These are phyloP conservation scores for Fonsecaea erecta DNA, from an alignment of 2,329 filamentous ascomycete species.

Conservation along the genomic window DNA sequence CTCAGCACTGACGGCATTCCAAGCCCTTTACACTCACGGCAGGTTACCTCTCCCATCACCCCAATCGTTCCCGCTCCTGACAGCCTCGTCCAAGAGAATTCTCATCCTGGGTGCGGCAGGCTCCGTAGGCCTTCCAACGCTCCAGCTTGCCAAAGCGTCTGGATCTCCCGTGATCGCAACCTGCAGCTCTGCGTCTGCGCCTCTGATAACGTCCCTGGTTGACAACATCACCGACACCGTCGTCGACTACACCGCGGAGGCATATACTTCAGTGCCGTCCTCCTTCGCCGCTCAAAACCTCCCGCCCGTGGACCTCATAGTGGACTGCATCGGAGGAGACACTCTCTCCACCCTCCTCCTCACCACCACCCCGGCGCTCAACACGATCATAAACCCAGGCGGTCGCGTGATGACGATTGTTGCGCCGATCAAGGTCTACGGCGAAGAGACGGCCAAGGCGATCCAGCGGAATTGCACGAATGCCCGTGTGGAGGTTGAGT, in stretches of 20 bases:
- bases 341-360: constrained; percentile 44
- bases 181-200: constrained; percentile 29
- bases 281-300: constrained; percentile 42
- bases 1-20: constrained; percentile 49
- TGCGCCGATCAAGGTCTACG: constrained; percentile 35
- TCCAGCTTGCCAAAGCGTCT: constrained; percentile 43
- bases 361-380: constrained; percentile 30
- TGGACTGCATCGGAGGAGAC: constrained; percentile 46
- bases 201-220: constrained; percentile 40
- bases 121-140: constrained; percentile 45
- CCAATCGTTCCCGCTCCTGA: not conserved
- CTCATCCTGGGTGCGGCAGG: constrained; percentile 46
- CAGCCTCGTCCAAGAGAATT: constrained; percentile 40
- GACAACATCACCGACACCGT: constrained; percentile 41
- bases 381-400: constrained; percentile 1
- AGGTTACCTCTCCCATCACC: constrained; percentile 35
- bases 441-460: not conserved
- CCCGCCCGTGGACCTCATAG: constrained; percentile 47
- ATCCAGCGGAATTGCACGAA: not conserved
- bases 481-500: constrained; percentile 39
- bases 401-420: constrained; percentile 41
- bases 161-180: constrained; percentile 40
- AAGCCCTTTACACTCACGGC: constrained; percentile 47
- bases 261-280: constrained; percentile 38
- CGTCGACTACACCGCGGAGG: constrained; percentile 36